Evolutionary conservation across 2,329 filamentous ascomycete genomes (phyloP), one percentile per base, ranked within the genome.

Genomic region (Stenocarpella maydis): DNA sequence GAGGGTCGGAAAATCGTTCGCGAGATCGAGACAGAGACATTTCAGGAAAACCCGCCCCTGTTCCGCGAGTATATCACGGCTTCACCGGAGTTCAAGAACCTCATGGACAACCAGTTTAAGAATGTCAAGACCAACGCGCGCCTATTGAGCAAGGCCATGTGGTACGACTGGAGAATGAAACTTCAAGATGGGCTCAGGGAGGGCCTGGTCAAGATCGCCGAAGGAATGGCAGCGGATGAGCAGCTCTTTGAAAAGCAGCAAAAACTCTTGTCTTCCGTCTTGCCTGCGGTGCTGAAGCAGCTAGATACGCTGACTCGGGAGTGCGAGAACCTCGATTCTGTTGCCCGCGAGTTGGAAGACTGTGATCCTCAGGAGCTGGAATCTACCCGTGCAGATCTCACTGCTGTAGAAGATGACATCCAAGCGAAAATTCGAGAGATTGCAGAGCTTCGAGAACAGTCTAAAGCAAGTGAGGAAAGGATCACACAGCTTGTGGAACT

Each of bases 101-200:
- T 97, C 65, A 97, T 99, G 91, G 95, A 99, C 81, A 96, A 93
- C 73, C 95, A 98, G 77, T 96, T 99, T 84, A 96, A 97, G 80
- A 98, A 98, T 76, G 92, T 97, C 80, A 98, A 98, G 83, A 95
- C 94, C 0, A 92, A 97, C 78, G 94, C 95, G 19, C 89, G 96
- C 31, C 86, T 98, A 17, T 84, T 95, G 64, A 98, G 95, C 82
- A 98, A 98, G 78, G 94, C 93, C 69, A 95, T 96, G 84, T 99
- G 96, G 96, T 99, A 99, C 78, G 92, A 95, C 76, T 99, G 96
- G 96, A 91, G 96, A 49, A 95, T 93, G 86, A 95, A 96, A 75
- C 86, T 98, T 28, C 90, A 94, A 68, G 82, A 91, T 72, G 92
- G 93, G 21, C 86, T 99, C 45, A 94, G 92, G 77, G 90, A 94